Evolutionary conservation across 352 stramenopile genomes (phyloP).

Genomic region (Pythium dissimile): DNA sequence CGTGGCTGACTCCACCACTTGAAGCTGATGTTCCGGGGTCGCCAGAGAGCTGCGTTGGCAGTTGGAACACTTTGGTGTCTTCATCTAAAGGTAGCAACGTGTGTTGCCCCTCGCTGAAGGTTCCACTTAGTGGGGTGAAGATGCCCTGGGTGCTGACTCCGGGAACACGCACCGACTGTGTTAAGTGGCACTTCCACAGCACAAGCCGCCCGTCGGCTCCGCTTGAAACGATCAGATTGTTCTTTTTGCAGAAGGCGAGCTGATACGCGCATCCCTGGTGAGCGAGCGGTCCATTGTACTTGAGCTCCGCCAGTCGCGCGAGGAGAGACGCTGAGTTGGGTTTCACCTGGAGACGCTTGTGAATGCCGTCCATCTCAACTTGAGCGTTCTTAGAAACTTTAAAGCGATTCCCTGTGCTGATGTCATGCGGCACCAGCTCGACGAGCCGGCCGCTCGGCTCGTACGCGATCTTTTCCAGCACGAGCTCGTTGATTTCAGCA

Average conservation of each 20-base stretch:
- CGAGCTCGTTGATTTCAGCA: conserved; percentile 56
- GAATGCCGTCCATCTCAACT: conserved; percentile 49
- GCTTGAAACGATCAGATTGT: conserved; percentile 49
- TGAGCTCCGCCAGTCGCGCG: conserved; percentile 39
- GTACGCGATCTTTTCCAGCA: conserved; percentile 56
- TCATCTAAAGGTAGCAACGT: conserved; percentile 31
- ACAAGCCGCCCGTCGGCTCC: conserved; percentile 45
- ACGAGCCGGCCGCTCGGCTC: conserved; percentile 56
- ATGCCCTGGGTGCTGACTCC: conserved; percentile 55
- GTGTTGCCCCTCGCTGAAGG: conserved; percentile 51
- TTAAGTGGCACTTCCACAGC: conserved; percentile 56
- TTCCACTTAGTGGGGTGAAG: conserved; percentile 46
- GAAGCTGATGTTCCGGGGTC: conserved; percentile 12
- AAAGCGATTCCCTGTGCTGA: conserved; percentile 62
- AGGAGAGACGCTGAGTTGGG: conserved; percentile 43
- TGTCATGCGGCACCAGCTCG: conserved; percentile 58
- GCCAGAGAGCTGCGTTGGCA: conserved; percentile 35
- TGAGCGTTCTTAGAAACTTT: conserved; percentile 55
- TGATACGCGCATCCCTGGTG: conserved; percentile 45
- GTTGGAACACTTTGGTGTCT: conserved; percentile 30
- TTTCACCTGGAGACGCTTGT: conserved; percentile 41
- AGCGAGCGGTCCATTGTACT: conserved; percentile 47
- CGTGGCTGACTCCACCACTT: not conserved
- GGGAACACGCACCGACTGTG: conserved; percentile 44
- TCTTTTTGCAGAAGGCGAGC: conserved; percentile 52